Evolutionary conservation across 148 eudicot genomes (phyloP).

Genomic region (Gaultheria prostrata): DNA sequence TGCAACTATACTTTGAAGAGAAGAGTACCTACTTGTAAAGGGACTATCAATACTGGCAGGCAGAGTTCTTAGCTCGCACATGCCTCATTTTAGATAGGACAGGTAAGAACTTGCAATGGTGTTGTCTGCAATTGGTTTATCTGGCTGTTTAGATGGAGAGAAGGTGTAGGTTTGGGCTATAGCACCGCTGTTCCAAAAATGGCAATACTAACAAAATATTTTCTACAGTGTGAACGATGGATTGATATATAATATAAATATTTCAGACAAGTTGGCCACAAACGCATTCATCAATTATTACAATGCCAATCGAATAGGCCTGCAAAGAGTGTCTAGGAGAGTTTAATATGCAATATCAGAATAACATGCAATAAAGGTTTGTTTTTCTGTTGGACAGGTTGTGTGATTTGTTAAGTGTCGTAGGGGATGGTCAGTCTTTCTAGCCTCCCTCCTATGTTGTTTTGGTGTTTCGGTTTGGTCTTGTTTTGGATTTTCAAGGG

Average conservation of each 20-base stretch:
- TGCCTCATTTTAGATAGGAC: background rate
- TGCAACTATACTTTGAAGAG: background rate
- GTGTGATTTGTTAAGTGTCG: background rate
- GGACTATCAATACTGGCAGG: background rate
- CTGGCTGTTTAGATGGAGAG: background rate
- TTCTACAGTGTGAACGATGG: background rate
- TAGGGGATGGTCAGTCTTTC: background rate
- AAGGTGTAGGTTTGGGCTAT: background rate
- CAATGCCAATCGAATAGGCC: background rate
- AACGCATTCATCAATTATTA: background rate
- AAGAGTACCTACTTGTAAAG: background rate
- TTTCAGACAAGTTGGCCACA: background rate
- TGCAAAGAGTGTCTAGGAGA: background rate
- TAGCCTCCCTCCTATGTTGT: background rate
- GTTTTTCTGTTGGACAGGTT: background rate
- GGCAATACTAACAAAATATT: background rate
- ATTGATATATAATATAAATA: background rate
- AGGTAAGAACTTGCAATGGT: background rate
- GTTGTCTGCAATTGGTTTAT: background rate
- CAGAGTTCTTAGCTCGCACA: background rate
- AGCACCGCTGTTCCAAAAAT: background rate
- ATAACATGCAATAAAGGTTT: background rate
- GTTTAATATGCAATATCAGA: background rate
- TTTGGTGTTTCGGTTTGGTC: background rate
- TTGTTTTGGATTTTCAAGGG: background rate